These are phyloP conservation scores for Hymenoscyphus scutula DNA, from an alignment of 2,329 filamentous ascomycete species.

Conservation along the genomic window DNA sequence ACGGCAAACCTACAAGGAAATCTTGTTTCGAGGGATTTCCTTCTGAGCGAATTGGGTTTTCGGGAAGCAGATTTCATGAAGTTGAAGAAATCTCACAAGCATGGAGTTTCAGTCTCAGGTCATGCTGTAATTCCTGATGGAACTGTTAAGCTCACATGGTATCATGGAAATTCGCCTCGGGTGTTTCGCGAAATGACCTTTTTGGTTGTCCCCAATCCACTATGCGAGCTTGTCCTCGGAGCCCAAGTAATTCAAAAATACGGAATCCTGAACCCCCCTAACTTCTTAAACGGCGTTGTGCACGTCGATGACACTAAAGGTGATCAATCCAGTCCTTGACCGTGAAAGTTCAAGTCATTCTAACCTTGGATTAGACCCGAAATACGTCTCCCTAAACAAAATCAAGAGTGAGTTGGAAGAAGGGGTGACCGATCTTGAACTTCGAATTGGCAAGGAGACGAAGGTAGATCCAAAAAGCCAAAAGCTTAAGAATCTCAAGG, in stretches of 20 bases:
- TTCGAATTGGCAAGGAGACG: neutral
- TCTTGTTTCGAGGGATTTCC: conserved; percentile 13
- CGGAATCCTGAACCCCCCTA: conserved; percentile 12
- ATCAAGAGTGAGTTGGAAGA: neutral
- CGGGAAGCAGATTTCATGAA: conserved; percentile 7
- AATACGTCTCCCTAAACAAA: neutral
- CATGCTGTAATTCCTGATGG: conserved; percentile 10
- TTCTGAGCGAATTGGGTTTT: conserved; percentile 7
- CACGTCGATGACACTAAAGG: neutral
- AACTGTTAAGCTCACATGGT: conserved; percentile 16
- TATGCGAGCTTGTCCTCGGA: conserved; percentile 18
- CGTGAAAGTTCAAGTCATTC: too few species aligned
- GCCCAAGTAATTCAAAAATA: conserved; percentile 14
- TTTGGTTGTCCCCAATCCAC: conserved; percentile 12
- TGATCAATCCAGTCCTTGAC: neutral
- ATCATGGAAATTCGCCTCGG: conserved; percentile 13
- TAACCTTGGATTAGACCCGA: neutral
- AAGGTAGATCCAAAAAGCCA: neutral
- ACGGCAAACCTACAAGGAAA: conserved; percentile 16
- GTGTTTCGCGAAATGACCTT: conserved; percentile 19
- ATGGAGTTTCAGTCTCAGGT: conserved; percentile 8
- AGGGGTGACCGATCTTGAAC: neutral
- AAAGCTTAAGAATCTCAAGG: too few species aligned
- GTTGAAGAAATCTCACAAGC: neutral
- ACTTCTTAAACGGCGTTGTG: conserved; percentile 4